Base-by-base conservation (phyloP, 164 flowering plant genomes). In the Annona squamosa region DNA sequence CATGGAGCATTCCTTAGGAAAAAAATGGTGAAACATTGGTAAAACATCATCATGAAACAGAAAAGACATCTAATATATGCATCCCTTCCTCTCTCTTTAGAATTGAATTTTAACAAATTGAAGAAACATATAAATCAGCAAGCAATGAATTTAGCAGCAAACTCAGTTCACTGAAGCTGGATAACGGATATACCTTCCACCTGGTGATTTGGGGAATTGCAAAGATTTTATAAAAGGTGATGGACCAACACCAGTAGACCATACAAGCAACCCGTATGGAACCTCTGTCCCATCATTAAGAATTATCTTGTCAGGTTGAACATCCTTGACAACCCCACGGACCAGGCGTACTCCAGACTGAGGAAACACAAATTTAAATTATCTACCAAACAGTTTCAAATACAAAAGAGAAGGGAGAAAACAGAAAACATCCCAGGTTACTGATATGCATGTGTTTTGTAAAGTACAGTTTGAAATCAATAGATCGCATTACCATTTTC, bases 231-330 rank as follows among this genome's bases (percentile, higher is more conserved):
- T 82, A 69, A 96, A 87, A 73, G 91, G 71, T 4, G 98, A 93
- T 37, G 99, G 95, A 61, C 99, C 99, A 77, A 96, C 99, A 73
- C 99, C 99, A 13, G 99, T 96, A 68, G 99, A 96, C 99, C 99
- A 96, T 12, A 96, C 97, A 68, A 96, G 74, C 64, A 96, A 75
- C 62, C 99, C 99, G 78, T 93, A 93, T 10, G 98, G 99, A 73
- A 96, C 97, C 81, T 89, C 94, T 7, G 97, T 82, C 56, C 91
- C 99, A 83, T 96, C 97, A 78, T 77, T 86, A 63, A 96, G 97
- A 69, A 92, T 79, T 64, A 96, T 82, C 80, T 86, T 92, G 67
- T 88, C 72, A 77, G 89, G 80, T 72, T 89, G 83, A 63, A 96
- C 99, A 77, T 90, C 95, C 79, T 92, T 90, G 70, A 96, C 99